A percentile compares a stretch with the other conserved stretches of the same genome.
Conservation (phyloP, 306 rosid species). For the Cercis canadensis region DNA sequence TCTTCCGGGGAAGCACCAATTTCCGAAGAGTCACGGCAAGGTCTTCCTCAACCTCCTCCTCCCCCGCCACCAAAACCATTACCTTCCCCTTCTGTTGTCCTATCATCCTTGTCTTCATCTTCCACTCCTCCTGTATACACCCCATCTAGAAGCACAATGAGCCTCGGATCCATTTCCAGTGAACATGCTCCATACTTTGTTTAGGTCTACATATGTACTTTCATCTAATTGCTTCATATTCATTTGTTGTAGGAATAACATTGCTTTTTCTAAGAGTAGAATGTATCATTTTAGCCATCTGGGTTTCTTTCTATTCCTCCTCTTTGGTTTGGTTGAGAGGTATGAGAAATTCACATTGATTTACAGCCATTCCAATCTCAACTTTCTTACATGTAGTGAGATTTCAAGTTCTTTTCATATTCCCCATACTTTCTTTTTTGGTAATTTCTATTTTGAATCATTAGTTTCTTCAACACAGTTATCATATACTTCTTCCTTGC, state of each 20-base stretch:
- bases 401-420: conserved; percentile 23
- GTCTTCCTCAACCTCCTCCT: conserved; percentile 46
- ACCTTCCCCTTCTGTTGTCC: conserved; percentile 48
- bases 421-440: conserved; percentile 1
- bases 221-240: conserved; percentile 20
- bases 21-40: conserved; percentile 47
- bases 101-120: conserved; percentile 65
- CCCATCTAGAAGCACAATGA: conserved; percentile 57
- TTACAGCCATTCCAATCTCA: not conserved
- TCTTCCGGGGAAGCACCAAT: conserved; percentile 48
- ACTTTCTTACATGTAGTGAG: conserved; percentile 19
- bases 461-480: conserved; percentile 4
- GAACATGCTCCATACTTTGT: conserved; percentile 70
- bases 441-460: conserved; percentile 14
- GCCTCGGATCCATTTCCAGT: conserved; percentile 72
- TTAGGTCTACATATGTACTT: conserved; percentile 29
- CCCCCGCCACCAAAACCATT: conserved; percentile 44
- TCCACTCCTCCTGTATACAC: conserved; percentile 68
- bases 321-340: conserved; percentile 30
- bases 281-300: conserved; percentile 12
- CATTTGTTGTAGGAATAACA: conserved; percentile 26
- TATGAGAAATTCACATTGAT: conserved; percentile 16
- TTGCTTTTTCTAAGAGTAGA: conserved; percentile 32
- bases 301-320: conserved; percentile 10
- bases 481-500: conserved; percentile 11